Evolutionary conservation across 2,329 filamentous ascomycete genomes (phyloP).

Genomic region (Celoporthe dispersa): DNA sequence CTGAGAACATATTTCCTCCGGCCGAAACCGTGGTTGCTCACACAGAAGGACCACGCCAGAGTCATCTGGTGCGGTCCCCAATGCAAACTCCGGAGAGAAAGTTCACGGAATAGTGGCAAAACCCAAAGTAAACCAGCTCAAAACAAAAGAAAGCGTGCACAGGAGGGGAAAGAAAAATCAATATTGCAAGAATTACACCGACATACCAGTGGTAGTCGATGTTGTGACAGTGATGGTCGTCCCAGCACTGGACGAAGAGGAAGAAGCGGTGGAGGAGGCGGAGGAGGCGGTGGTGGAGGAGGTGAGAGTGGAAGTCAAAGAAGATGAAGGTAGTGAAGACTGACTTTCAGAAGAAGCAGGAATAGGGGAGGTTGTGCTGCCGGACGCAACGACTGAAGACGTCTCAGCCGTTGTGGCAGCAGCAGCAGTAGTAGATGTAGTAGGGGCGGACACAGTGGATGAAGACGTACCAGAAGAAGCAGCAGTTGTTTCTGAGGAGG

Average conservation of each 20-base stretch:
- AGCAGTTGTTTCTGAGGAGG: conserved; percentile 28
- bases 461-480: conserved; percentile 39
- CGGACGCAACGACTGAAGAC: conserved; percentile 32
- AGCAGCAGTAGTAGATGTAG: conserved; percentile 32
- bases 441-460: conserved; percentile 23
- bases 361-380: conserved; percentile 28
- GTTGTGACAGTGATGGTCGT: conserved; percentile 6
- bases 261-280: conserved; percentile 25
- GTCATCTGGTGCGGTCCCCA: background rate
- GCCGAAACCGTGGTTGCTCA: background rate
- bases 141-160: background rate
- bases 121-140: background rate
- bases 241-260: conserved; percentile 21
- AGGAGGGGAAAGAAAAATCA: background rate
- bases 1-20: background rate
- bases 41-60: background rate
- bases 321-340: conserved; percentile 33
- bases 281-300: conserved; percentile 28
- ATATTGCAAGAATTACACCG: background rate
- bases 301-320: conserved; percentile 27
- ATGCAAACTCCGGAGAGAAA: background rate
- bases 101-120: background rate
- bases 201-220: conserved; percentile 25
- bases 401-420: conserved; percentile 36
- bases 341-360: conserved; percentile 31